Base-by-base conservation (phyloP, 306 rosid genomes). In the Trifolium pratense region DNA sequence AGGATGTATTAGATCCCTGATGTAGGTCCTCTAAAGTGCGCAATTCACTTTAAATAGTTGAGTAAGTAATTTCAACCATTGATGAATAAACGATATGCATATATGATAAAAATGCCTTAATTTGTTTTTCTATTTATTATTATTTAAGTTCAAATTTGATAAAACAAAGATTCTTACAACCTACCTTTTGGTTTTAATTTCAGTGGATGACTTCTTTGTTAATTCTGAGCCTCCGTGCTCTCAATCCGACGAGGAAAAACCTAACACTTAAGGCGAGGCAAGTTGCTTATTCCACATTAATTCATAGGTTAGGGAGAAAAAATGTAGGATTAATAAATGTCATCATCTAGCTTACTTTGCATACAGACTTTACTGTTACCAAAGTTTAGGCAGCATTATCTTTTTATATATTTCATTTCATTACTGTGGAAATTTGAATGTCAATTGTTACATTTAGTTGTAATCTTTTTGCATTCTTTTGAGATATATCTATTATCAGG, bases 141-240 rank as follows among this genome's bases (percentile, higher is more conserved):
- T 39, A 29, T 40, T 11, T 3, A 40, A 40, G 46, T 40, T 40
- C 3, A 11, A 11, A 40, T 11, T 40, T 40, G 46, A 40, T 40
- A 6, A 17, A 51, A 18, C 49, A 45, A 62, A 52, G 55, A 74
- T 26, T n/a, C 52, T 59, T 6, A 59, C 40, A 26, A 14, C 7
- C 71, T 40, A 12, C 6, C 63, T 56, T 59, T 36, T 40, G 53
- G 9, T 73, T 66, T 81, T 32, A 6, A 45, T 88, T 82, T 77
- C 96, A 85, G 97, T 90, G 84, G 99, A 90, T 84, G 99, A 95
- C 86, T 95, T 90, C 92, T 91, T 95, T 79, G 99, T 85, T 52
- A 93, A 90, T 79, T 88, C 99, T 1, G 97, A 89, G 34, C 97
- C 89, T 10, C 88, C 86, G 21, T 78, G 89, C 80, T 85, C 89